phyloP scores from a whole-genome alignment of 495 filamentous ascomycete species.

The Baudoinia panamericana region DNA sequence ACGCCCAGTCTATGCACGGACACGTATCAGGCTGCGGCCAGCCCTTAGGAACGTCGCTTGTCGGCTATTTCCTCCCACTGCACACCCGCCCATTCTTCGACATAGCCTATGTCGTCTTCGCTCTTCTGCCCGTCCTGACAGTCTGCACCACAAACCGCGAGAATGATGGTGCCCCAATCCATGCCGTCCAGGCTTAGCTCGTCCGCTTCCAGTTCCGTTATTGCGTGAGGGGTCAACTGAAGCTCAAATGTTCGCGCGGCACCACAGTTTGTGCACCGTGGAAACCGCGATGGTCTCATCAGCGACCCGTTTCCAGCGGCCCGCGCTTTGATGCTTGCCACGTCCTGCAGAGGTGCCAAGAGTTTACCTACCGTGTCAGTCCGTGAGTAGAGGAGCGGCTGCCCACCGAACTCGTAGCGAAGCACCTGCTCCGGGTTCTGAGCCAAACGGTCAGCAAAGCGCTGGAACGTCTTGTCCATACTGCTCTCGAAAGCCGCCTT shows the following conservation, averaged over 20 bases:
- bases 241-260: slow-evolving; percentile 71
- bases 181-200: slow-evolving; percentile 73
- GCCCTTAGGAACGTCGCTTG: too few species aligned
- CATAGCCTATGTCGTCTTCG: slow-evolving; percentile 47
- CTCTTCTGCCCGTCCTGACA: slow-evolving; percentile 44
- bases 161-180: slow-evolving; percentile 95
- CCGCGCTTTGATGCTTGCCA: slow-evolving; percentile 23
- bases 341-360: slow-evolving; percentile 32
- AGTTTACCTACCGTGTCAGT: slow-evolving; percentile 58
- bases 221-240: slow-evolving; percentile 82
- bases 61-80: slow-evolving; percentile 73
- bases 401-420: slow-evolving; percentile 76
- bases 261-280: slow-evolving; percentile 65
- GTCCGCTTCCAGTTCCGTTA: slow-evolving; percentile 73
- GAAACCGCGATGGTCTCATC: slow-evolving; percentile 37
- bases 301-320: not conserved
- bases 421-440: slow-evolving; percentile 93
- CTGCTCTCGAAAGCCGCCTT: slow-evolving; percentile 72
- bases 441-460: slow-evolving; percentile 70
- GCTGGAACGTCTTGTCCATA: slow-evolving; percentile 81
- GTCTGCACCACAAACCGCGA: slow-evolving; percentile 68
- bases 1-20: too few species aligned
- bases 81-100: slow-evolving; percentile 93
- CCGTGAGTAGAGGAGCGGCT: slow-evolving; percentile 69
- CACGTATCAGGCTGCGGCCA: too few species aligned